These are phyloP conservation scores for Mucor mucedo DNA, from an alignment of 371 early-diverging fungal species.

Conservation along the genomic window DNA sequence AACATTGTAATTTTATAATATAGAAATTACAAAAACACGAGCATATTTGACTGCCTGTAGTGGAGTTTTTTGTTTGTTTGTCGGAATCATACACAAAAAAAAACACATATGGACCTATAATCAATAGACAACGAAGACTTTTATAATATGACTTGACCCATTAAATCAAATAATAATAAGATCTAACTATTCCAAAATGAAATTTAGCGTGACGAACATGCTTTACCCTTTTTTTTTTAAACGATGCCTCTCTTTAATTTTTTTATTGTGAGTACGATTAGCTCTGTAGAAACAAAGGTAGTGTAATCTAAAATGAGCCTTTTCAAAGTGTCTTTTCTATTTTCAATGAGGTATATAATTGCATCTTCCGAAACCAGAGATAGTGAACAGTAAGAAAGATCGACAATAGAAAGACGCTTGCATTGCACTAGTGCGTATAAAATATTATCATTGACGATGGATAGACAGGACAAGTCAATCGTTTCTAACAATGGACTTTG, in stretches of 20 bases:
- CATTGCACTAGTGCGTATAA: slow-evolving; percentile 9
- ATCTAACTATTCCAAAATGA: no score
- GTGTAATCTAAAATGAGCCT: slow-evolving; percentile 9
- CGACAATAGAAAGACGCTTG: not conserved
- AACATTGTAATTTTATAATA: no score
- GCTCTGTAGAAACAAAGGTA: slow-evolving; percentile 5
- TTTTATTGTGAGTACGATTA: slow-evolving; percentile 8
- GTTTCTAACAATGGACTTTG: slow-evolving; percentile 17
- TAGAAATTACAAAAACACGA: no score
- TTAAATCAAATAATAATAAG: no score
- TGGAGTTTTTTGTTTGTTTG: no score
- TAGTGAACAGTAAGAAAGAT: slow-evolving; percentile 11
- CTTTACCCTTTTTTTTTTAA: not conserved
- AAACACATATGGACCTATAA: no score
- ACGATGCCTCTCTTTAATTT: slow-evolving; percentile 22
- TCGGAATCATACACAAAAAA: no score
- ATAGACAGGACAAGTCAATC: slow-evolving; percentile 16
- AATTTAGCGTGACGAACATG: no score
- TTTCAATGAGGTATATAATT: slow-evolving; percentile 1
- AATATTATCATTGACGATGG: slow-evolving; percentile 8
- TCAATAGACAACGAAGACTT: no score
- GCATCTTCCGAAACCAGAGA: not conserved
- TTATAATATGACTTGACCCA: no score
- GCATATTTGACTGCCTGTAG: no score
- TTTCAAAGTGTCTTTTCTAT: slow-evolving; percentile 8